These are phyloP conservation scores for Tetrapyrgos nigripes DNA, from an alignment of 1,284 basidiomycete genomes.

Conservation along the genomic window DNA sequence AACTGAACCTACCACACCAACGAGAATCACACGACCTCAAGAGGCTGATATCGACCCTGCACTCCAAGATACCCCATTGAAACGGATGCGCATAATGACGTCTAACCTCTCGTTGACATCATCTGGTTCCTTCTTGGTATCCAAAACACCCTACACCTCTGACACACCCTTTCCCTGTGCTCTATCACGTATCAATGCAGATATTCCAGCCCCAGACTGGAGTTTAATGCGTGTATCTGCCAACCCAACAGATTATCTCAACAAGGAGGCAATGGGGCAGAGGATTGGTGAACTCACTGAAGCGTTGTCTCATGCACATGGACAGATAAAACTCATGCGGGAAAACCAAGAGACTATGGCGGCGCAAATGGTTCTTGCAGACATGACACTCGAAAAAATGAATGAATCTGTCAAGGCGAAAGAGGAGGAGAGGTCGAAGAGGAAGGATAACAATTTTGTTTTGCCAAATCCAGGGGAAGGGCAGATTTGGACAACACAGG, in stretches of 20 bases:
- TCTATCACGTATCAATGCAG: slow-evolving; percentile 9
- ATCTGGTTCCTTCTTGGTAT: slow-evolving; percentile 30
- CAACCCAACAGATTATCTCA: too few species aligned
- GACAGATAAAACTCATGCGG: slow-evolving; percentile 15
- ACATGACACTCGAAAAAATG: slow-evolving; percentile 26
- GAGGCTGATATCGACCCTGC: slow-evolving; percentile 15
- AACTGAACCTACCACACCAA: background rate
- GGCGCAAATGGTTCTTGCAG: slow-evolving; percentile 32
- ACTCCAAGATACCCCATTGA: slow-evolving; percentile 23
- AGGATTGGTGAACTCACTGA: slow-evolving; percentile 8
- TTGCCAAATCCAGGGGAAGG: slow-evolving; percentile 19
- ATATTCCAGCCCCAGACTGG: slow-evolving; percentile 23
- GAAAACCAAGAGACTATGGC: slow-evolving; percentile 25
- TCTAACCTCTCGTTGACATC: slow-evolving; percentile 17
- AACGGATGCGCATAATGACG: slow-evolving; percentile 25
- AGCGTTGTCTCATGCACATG: slow-evolving; percentile 16
- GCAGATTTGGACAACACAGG: slow-evolving; percentile 13
- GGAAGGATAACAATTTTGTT: slow-evolving; percentile 11
- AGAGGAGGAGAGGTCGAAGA: slow-evolving; percentile 24
- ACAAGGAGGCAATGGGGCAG: background rate
- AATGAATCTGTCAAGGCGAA: slow-evolving; percentile 28
- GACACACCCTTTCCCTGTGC: slow-evolving; percentile 20
- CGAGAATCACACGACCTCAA: background rate
- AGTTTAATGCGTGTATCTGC: slow-evolving; percentile 1
- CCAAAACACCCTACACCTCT: slow-evolving; percentile 17